Evolutionary conservation across 108 stramenopile species (phyloP).

Genomic region (Nitzschia palea): DNA sequence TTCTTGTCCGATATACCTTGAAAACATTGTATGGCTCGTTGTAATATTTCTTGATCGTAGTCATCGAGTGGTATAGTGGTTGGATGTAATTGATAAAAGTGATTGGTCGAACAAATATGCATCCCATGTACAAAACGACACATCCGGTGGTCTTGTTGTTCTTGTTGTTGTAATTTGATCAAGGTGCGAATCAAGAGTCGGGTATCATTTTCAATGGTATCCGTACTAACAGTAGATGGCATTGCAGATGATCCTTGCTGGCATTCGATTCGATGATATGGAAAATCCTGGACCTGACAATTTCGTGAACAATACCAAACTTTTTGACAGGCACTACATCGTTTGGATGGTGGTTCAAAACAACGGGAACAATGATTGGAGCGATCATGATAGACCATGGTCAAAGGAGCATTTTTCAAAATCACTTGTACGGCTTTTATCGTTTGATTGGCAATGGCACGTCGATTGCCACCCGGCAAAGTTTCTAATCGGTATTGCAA

Average conservation of each 20-base stretch:
- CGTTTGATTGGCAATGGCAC: conserved; percentile 10
- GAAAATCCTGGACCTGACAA: conserved; percentile 35
- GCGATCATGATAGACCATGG: conserved; percentile 3
- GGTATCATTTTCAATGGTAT: not conserved
- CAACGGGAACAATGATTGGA: conserved; percentile 18
- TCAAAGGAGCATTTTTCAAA: conserved; percentile 17
- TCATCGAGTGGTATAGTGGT: not conserved
- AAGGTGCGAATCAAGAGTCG: conserved; percentile 16
- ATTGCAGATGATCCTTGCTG: not conserved
- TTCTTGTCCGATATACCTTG: too few relatives aligned
- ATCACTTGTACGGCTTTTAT: conserved; percentile 17
- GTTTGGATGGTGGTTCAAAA: not conserved
- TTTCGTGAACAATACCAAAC: conserved; percentile 32
- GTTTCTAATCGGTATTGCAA: too few relatives aligned
- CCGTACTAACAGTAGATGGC: not conserved
- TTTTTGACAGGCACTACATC: conserved; percentile 30
- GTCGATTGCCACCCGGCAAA: conserved; percentile 17
- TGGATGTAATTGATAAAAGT: not conserved
- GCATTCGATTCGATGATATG: conserved; percentile 30
- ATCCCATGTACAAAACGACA: too few relatives aligned
- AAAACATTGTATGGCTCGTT: not conserved
- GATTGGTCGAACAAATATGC: not conserved
- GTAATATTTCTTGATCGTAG: not conserved
- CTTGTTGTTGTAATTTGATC: not conserved
- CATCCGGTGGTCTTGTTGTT: not conserved